Evolutionary conservation across 176 grass and related monocot genomes (phyloP), one percentile per base, ranked within the genome.

Genomic region (Oryza glumipatula): DNA sequence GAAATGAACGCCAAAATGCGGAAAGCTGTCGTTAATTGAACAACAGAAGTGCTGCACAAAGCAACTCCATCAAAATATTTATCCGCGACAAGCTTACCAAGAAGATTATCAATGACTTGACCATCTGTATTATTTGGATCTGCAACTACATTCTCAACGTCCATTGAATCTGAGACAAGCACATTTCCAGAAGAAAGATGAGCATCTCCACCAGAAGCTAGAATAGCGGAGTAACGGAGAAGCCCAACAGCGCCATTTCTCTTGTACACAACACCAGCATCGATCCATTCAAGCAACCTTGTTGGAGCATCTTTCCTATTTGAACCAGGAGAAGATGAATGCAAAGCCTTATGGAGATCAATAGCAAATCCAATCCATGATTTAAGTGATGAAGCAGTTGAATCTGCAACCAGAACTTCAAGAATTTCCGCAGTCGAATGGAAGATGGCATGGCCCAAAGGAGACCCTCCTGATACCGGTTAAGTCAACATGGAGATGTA

Each of bases 201-300:
- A 80, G 93, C 96, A 88, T 98, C 96, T 80, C 93, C 93, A 76
- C 96, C 96, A 84, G 96, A 92, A 22, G 93, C 93, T 67, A 98
- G 87, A 86, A 98, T 88, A 68, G 96, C 93, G 64, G 93, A 90
- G 89, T 98, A 98, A 83, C 89, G 86, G 74, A 98, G 93, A 61
- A 98, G 91, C 17, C 93, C 96, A 41, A 88, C 71, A 85, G 91
- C 91, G 35, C 96, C 96, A 68, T 98, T 98, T 88, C 87, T 94
- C 76, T 98, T 93, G 80, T 94, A 98, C 77, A 98, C 86, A 92
- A 95, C 96, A 82, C 96, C 96, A 61, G 96, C 96, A 85, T 98
- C 96, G 78, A 98, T 95, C 96, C 93, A 98, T 81, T 98, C 91
- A 70, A 98, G 88, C 80, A 98, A 92, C 77, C 96, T 89, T 86